Base-by-base conservation (phyloP, 495 filamentous ascomycete genomes). In the Lophium mytilinum region DNA sequence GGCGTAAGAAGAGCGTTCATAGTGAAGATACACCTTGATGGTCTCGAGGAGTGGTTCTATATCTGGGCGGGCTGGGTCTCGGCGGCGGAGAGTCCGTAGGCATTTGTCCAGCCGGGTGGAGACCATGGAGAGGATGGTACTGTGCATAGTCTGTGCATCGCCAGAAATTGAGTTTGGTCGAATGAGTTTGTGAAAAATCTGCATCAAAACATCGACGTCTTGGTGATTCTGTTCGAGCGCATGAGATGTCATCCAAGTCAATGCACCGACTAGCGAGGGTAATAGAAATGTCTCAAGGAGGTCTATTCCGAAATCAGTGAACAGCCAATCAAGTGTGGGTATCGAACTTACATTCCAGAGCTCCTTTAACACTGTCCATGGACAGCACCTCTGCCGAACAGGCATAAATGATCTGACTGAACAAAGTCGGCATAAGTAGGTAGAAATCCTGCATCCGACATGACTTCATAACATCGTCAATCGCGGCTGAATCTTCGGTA, bases 381-480 rank as follows among this genome's bases (percentile, higher is more conserved):
- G 83, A 81, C 19, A 98, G 71, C 35, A 83, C 77, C 6, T 82
- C 83, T 0, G 79, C 81, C 56, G 82, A 79, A 62, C 84, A 86
- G 1, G 89, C 93, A 10, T 86, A 76, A 0, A 95, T 79, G 43
- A 86, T 89, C 61, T 97, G 89, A 53, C 85, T 79, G 65, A 97
- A 95, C 0, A 97, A 71, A 1, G 91, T 93, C 8, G 90, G 84
- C 4, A 95, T 84, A n/a, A 98, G 81, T 15, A 87, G 72, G 64
- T 96, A 96, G 66, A 97, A 98, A 34, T 95, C 88, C 62, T 95
- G 90, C 1, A 93, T 94, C 21, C 85, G 88, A 64, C 93, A 97
- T 1, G 85, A 82, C 8, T 89, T 85, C 86, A 96, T 90, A 6
- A 94, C 80, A 52, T 95, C 92, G 63, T 98, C 91, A 48, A 74